These are phyloP conservation scores for Lasiodiplodia sp. DNA, from an alignment of 2,329 filamentous ascomycete species.

Conservation along the genomic window DNA sequence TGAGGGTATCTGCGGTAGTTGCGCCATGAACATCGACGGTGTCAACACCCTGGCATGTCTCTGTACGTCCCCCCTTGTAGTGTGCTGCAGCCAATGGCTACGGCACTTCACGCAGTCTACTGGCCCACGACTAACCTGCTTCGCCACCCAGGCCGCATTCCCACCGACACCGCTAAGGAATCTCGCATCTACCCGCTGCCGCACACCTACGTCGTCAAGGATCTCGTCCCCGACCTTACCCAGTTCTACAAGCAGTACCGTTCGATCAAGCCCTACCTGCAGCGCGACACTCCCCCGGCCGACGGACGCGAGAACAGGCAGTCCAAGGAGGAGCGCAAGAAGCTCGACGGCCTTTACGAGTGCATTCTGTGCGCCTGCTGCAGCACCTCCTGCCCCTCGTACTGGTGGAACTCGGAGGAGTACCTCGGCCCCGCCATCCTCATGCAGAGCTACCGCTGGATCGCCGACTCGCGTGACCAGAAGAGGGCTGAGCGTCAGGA, in stretches of 20 bases:
- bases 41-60: conserved; percentile 97
- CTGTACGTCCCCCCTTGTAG: conserved; percentile 65
- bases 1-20: conserved; percentile 98
- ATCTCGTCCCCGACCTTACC: conserved; percentile 95
- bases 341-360: conserved; percentile 98
- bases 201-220: conserved; percentile 99
- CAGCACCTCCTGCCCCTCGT: conserved; percentile 98
- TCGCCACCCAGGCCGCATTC: conserved; percentile 78
- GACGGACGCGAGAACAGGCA: conserved; percentile 94
- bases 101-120: background rate
- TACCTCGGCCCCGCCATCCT: conserved; percentile 97
- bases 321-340: conserved; percentile 88
- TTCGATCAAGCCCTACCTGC: conserved; percentile 98
- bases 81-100: background rate
- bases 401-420: conserved; percentile 99
- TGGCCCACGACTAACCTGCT: background rate
- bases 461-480: conserved; percentile 94
- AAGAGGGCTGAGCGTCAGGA: conserved; percentile 85
- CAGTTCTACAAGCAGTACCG: conserved; percentile 99
- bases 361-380: conserved; percentile 99
- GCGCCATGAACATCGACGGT: conserved; percentile 99
- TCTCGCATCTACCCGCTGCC: conserved; percentile 97
- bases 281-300: conserved; percentile 82
- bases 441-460: conserved; percentile 97
- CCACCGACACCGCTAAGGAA: conserved; percentile 79